Percentiles rank a stretch among this genome's conserved stretches.
Evolutionary conservation across 2,329 filamentous ascomycete genomes (phyloP).

Genomic region (Phoma herbarum): DNA sequence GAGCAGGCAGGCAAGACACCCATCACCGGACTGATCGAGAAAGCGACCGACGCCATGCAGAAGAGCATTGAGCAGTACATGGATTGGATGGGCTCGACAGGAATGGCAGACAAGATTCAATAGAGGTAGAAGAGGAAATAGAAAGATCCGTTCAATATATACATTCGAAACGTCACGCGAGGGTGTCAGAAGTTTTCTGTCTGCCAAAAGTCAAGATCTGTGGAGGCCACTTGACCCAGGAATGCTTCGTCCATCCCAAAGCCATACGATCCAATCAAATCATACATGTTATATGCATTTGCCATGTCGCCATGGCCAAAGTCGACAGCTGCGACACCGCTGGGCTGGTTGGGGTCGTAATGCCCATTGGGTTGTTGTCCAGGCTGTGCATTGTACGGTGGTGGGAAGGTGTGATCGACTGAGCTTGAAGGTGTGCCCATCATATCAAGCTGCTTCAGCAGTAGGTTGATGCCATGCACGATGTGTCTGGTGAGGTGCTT

Average conservation of each 20-base stretch:
- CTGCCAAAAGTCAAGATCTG: conserved; percentile 44
- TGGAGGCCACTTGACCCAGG: conserved; percentile 40
- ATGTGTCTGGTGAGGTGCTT: conserved; percentile 44
- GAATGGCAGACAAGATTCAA: conserved; percentile 42
- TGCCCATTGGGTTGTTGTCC: conserved; percentile 10
- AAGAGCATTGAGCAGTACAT: conserved; percentile 65
- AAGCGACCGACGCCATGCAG: conserved; percentile 64
- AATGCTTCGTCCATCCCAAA: conserved; percentile 47
- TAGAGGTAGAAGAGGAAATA: conserved; percentile 15
- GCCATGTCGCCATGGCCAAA: conserved; percentile 20
- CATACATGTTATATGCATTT: conserved; percentile 30
- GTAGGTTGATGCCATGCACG: conserved; percentile 40
- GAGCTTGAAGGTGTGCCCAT: conserved; percentile 30
- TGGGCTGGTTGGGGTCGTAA: conserved; percentile 8
- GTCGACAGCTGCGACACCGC: conserved; percentile 14
- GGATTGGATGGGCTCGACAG: conserved; percentile 57
- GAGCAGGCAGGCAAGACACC: conserved; percentile 62
- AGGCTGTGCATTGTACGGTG: conserved; percentile 11
- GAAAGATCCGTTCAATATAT: conserved; percentile 7
- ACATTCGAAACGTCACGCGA: conserved; percentile 10
- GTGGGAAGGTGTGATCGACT: conserved; percentile 14
- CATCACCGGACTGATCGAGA: conserved; percentile 63
- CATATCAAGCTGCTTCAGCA: conserved; percentile 40
- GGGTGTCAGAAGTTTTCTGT: conserved; percentile 34
- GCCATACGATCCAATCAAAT: conserved; percentile 44